phyloP scores from a whole-genome alignment of 2,329 filamentous ascomycete species.

The Scleromitrula shiraiana region DNA sequence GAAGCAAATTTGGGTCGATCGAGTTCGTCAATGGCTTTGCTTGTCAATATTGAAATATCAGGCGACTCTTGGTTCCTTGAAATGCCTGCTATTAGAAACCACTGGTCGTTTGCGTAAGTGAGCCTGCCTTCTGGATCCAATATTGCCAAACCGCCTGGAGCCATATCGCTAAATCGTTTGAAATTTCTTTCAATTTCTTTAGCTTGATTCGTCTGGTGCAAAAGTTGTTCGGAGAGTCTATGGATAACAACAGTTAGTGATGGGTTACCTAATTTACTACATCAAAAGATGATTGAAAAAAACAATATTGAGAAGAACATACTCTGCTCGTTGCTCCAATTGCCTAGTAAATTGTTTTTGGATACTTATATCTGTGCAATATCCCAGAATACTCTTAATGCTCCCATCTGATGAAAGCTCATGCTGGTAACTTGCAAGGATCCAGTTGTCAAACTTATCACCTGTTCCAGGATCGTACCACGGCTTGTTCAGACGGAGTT shows the following conservation, averaged over 20 bases:
- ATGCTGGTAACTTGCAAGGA: conserved; percentile 65
- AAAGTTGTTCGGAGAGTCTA: conserved; percentile 66
- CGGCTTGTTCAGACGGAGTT: conserved; percentile 58
- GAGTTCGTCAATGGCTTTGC: neutral
- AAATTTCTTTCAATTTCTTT: conserved; percentile 66
- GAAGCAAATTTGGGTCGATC: conserved; percentile 3
- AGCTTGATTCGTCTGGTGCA: conserved; percentile 51
- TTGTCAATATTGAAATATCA: neutral
- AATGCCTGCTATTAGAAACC: conserved; percentile 10
- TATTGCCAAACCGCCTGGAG: conserved; percentile 45
- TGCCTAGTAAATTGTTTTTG: conserved; percentile 81
- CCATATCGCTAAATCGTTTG: conserved; percentile 73
- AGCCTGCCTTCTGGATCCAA: conserved; percentile 10
- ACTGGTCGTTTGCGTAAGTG: conserved; percentile 10
- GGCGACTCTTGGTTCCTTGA: neutral
- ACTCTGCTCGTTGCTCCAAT: conserved; percentile 60
- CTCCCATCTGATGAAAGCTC: conserved; percentile 55
- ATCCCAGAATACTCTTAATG: conserved; percentile 68
- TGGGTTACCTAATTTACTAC: neutral
- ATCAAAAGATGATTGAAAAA: neutral
- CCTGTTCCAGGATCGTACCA: conserved; percentile 51
- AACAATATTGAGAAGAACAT: neutral
- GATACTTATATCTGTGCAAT: conserved; percentile 73
- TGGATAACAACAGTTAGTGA: neutral
- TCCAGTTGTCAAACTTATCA: conserved; percentile 62